A percentile compares a stretch with the other conserved stretches of the same genome.
phyloP scores from a whole-genome alignment of 2,329 filamentous ascomycete genomes.

The Fusarium austroafricanum region DNA sequence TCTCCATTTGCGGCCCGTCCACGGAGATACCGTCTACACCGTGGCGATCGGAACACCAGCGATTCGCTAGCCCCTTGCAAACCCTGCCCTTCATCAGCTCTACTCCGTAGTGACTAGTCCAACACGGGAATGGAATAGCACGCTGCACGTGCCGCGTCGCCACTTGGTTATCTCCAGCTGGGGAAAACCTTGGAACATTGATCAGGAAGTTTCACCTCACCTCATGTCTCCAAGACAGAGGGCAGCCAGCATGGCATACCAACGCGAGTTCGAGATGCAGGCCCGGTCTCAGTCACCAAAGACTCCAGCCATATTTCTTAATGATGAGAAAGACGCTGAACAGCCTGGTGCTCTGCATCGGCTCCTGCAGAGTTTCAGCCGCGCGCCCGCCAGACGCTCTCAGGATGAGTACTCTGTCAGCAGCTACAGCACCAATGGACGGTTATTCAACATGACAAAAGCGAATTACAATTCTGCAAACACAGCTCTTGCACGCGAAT shows the following conservation, averaged over 20 bases:
- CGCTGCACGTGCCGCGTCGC: constrained; percentile 21
- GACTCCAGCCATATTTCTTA: background rate
- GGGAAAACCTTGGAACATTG: constrained; percentile 3
- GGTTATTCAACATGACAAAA: constrained; percentile 64
- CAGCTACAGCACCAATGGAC: constrained; percentile 27
- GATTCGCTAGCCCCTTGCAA: constrained; percentile 9
- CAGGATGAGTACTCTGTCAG: constrained; percentile 26
- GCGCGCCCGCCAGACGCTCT: constrained; percentile 18
- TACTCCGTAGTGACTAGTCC: too few relatives aligned
- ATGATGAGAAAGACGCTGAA: background rate
- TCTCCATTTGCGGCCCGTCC: background rate
- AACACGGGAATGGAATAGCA: constrained; percentile 10
- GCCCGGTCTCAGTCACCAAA: background rate
- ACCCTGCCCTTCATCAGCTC: too few relatives aligned
- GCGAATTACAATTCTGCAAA: constrained; percentile 79
- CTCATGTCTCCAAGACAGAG: background rate
- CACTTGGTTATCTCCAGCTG: background rate
- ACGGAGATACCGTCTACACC: constrained; percentile 6
- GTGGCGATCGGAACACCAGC: background rate
- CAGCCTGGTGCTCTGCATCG: constrained; percentile 1
- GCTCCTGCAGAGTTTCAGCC: constrained; percentile 30
- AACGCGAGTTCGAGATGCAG: constrained; percentile 36
- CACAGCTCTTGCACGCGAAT: constrained; percentile 77
- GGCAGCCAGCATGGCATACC: constrained; percentile 38
- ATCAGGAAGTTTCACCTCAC: background rate